A percentile compares a stretch with the other conserved stretches of the same genome.
Evolutionary conservation across 2,329 filamentous ascomycete species (phyloP).

Genomic region (Rutstroemia sp.): DNA sequence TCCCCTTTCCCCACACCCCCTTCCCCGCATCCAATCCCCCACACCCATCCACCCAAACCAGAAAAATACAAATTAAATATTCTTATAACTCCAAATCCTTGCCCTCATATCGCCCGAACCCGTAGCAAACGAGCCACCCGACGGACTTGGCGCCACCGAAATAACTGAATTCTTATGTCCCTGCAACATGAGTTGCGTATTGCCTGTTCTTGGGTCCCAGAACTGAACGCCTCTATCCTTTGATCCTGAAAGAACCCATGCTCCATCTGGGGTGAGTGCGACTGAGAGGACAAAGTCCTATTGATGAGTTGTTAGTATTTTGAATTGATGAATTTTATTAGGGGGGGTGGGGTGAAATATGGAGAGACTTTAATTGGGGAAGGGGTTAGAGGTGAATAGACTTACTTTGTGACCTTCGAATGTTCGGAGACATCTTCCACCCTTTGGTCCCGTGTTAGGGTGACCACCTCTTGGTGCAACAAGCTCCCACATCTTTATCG

Average conservation of each 20-base stretch:
- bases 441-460: conserved; percentile 62
- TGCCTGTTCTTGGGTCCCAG: conserved; percentile 92
- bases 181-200: conserved; percentile 96
- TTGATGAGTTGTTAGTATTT: conserved; percentile 15
- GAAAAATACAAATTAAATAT: conserved; percentile 4
- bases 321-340: not conserved
- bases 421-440: conserved; percentile 89
- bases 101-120: conserved; percentile 97
- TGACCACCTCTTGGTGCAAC: conserved; percentile 61
- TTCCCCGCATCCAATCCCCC: not conserved
- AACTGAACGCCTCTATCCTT: conserved; percentile 98
- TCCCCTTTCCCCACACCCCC: no score
- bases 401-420: conserved; percentile 92
- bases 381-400: conserved; percentile 8
- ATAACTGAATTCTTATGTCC: conserved; percentile 99
- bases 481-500: conserved; percentile 99
- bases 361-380: no score
- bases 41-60: not conserved
- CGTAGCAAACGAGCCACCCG: conserved; percentile 81
- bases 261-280: conserved; percentile 85
- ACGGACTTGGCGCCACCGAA: conserved; percentile 86
- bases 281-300: conserved; percentile 96
- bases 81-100: conserved; percentile 84
- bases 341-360: not conserved
- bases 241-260: conserved; percentile 94